Base-by-base conservation (phyloP, 371 early-diverging fungal genomes). In the Pancytospora philotis region DNA sequence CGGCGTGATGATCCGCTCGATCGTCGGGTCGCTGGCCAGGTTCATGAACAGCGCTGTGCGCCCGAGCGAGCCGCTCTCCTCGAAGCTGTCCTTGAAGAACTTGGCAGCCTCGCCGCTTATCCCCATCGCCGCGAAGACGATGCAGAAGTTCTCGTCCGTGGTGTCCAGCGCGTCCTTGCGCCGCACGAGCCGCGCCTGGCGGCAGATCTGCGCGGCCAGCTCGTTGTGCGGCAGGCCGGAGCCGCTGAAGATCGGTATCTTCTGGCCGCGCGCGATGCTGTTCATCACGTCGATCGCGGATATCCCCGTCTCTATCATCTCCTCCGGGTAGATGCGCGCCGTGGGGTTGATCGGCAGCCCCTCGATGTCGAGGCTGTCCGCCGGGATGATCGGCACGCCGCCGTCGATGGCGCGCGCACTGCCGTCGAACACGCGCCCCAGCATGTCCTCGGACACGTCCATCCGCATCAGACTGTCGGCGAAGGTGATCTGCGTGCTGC, bases 121-220 rank as follows among this genome's bases (percentile, higher is more conserved):
- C 80, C 99, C 99, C 99, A 98, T 98, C 72, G 99, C 99, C 67
- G 93, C 99, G 83, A 98, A 98, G n/a, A 98, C 96, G 73, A 98
- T 95, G 41, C 97, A 93, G 84, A 98, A 98, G 84, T 97, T 97
- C 75, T 97, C 97, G 76, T 95, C 92, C 79, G 93, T 93, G 58
- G 85, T 89, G 81, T 98, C 99, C 59, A 91, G 85, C 30, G 92
- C 90, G 76, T 89, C 92, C 84, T 97, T 97, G 77, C 88, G 89
- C 82, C 92, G 86, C 50, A 97, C 98, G 52, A 98, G 83, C 62
- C 97, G 95, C 34, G 99, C 97, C 81, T 98, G 99, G 78, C 95
- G 87, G 86, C 96, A 96, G 77, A 98, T 98, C 83, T 98, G 98
- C 57, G 99, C 99, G 63, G 99, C 99, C 83, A 89, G 89, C 83